Evolutionary conservation across 2,329 filamentous ascomycete genomes (phyloP), one percentile per base, ranked within the genome.

Genomic region (Xylaria multiplex): DNA sequence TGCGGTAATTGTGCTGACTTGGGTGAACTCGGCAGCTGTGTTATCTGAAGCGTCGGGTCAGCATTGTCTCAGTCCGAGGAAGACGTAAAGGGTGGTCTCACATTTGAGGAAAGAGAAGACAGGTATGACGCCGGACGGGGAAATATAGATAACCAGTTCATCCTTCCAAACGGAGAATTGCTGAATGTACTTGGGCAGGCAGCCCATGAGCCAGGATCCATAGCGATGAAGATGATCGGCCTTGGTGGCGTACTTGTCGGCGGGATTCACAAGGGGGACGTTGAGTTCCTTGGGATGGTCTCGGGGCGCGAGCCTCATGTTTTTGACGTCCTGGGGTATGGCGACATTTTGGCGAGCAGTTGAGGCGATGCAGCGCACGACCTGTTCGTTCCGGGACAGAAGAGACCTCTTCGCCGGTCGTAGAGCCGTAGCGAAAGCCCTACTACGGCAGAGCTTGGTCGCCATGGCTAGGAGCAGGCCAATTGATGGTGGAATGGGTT

Each of bases 161-260:
- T 99, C 96, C 84, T 99, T 99, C 96, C 96, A 99, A 62, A 99
- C 95, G 13, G 94, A 97, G 84, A 98, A 98, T 83, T 99, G 96
- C 84, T 99, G 96, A 75, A 99, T 88, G 82, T 97, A 97, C 85
- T 97, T 98, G 75, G 96, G 96, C 77, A 99, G 82, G 81, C 93
- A 97, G 73, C 93, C 94, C 88, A 99, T 95, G 76, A 99, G 84
- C 87, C 97, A 99, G 77, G 96, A 90, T 76, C 96, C 96, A 78
- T 99, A 99, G 76, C 90, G 91, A 85, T 99, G 96, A 78, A 98
- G 85, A 77, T 90, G 87, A 72, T 97, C 92, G 73, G 92, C 88
- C 83, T 95, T 96, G 78, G 92, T 90, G 79, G 91, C 86, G 82
- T 93, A 96, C 82, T 96, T 97, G 86, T 98, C 96, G 80, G 92